Conservation (phyloP, 2,329 filamentous ascomycete genomes). For the Sporothrix euskadiensis region DNA sequence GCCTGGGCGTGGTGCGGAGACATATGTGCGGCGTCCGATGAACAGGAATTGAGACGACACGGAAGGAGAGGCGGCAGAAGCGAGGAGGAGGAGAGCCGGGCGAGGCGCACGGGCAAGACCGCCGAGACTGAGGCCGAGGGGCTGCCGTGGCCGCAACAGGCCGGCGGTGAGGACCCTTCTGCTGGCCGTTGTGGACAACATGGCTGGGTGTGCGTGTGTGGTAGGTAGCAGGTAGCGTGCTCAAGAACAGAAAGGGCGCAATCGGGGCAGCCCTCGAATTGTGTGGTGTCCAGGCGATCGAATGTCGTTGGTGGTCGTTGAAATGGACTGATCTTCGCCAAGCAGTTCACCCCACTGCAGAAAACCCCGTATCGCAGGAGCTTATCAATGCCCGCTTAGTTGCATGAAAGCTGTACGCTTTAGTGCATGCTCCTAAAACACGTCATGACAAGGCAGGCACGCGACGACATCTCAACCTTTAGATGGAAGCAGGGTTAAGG, state of each 20-base stretch:
- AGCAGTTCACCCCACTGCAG: constrained; percentile 6
- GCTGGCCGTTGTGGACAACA: constrained; percentile 30
- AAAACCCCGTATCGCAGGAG: constrained; percentile 18
- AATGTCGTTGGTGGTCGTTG: background rate
- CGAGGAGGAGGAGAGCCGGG: constrained; percentile 13
- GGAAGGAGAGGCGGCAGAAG: constrained; percentile 10
- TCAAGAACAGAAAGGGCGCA: background rate
- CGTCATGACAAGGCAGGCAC: constrained; percentile 21
- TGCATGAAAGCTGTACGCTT: background rate
- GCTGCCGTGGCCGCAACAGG: constrained; percentile 27
- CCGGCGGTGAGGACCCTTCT: constrained; percentile 25
- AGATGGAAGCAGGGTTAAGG: background rate
- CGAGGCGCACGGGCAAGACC: background rate
- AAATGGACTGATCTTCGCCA: constrained; percentile 25
- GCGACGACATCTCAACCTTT: background rate
- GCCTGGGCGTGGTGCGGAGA: constrained; percentile 58
- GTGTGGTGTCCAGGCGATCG: background rate
- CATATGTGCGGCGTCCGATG: constrained; percentile 45
- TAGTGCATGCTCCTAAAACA: constrained; percentile 19
- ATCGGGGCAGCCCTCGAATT: background rate
- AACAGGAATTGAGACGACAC: background rate
- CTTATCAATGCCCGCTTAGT: constrained; percentile 17
- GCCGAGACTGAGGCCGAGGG: constrained; percentile 17
- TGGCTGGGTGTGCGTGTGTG: constrained; percentile 7
- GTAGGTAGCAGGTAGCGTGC: background rate